Evolutionary conservation across 805 yeast species (phyloP), one percentile per base, ranked within the genome.

Genomic region (Cyberlindnera samutprakarnensis): DNA sequence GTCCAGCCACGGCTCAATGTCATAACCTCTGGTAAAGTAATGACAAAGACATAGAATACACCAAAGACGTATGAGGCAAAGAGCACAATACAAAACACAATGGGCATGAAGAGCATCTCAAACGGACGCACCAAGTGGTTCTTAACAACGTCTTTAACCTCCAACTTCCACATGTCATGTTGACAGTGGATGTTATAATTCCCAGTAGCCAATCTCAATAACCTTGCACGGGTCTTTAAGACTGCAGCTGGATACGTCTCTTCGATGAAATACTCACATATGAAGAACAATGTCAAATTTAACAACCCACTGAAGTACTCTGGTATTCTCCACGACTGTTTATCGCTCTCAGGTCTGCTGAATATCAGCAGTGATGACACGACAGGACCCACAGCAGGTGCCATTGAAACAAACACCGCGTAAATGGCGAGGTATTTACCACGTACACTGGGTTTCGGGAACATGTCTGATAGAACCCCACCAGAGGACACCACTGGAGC

Each of bases 401-500:
- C 70, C 3, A 52, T 36, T 33, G 63, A 68, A 33, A 57, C 75
- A 53, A 69, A 66, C 43, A 51, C 61, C 38, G 70, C 61, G 39
- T 67, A 78, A 41, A 53, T 58, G n/a, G 53, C 72, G 35, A 64
- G 62, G 25, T 78, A 76, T 33, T 56, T 53, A 19, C 80, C 84
- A 47, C 84, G 61, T 10, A 54, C 49, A 19, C 60, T 53, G 3
- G 75, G 70, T 16, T 36, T 30, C 10, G 39, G 24, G 55, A 65
- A 77, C 26, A 75, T 51, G 48, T 77, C 84, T 4, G 80, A 75
- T 9, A 44, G 20, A 17, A 42, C 46, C 17, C 80, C 81, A 5
- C 82, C 81, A 3, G 72, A 53, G 12, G 73, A 71, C 9, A 72
- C 78, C 23, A 75, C 58, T 1, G 80, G 75, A 5, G 79, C 73